These are phyloP conservation scores for Avicennia marina DNA, from an alignment of 257 asterid species.

Conservation along the genomic window DNA sequence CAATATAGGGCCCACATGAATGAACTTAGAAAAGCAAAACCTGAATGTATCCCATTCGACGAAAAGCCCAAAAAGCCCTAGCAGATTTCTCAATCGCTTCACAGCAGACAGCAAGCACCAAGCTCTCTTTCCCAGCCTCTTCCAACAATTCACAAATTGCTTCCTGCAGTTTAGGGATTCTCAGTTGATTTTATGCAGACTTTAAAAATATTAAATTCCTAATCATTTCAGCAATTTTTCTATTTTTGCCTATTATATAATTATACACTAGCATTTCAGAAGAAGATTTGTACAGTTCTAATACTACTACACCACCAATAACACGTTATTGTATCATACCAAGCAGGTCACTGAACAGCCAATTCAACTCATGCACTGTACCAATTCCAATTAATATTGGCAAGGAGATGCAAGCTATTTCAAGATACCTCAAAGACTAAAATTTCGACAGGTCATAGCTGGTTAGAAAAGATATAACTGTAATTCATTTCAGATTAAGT, in stretches of 20 bases:
- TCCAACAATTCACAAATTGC: slow-evolving; percentile 78
- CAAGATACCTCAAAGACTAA: not conserved
- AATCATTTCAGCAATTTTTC: not conserved
- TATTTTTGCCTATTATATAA: not conserved
- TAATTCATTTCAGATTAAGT: not conserved
- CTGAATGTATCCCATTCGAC: slow-evolving; percentile 87
- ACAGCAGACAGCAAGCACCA: slow-evolving; percentile 71
- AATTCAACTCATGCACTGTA: not conserved
- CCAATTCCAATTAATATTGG: not conserved
- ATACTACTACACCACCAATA: not conserved
- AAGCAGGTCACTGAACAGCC: not conserved
- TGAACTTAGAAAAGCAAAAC: slow-evolving; percentile 29
- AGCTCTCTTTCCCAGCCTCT: slow-evolving; percentile 63
- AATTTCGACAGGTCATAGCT: not conserved
- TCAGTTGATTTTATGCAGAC: slow-evolving; percentile 3
- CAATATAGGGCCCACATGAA: not conserved
- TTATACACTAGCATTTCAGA: not conserved
- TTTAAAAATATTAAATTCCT: slow-evolving; percentile 5
- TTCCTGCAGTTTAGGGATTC: slow-evolving; percentile 40
- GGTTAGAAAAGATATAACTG: not conserved
- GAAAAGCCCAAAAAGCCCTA: slow-evolving; percentile 94
- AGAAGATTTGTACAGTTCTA: not conserved
- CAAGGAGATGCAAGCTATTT: not conserved
- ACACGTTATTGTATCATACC: not conserved
- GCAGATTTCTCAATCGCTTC: slow-evolving; percentile 84